Conservation (phyloP, 2,329 filamentous ascomycete species). For the Fusarium nematophilum region DNA sequence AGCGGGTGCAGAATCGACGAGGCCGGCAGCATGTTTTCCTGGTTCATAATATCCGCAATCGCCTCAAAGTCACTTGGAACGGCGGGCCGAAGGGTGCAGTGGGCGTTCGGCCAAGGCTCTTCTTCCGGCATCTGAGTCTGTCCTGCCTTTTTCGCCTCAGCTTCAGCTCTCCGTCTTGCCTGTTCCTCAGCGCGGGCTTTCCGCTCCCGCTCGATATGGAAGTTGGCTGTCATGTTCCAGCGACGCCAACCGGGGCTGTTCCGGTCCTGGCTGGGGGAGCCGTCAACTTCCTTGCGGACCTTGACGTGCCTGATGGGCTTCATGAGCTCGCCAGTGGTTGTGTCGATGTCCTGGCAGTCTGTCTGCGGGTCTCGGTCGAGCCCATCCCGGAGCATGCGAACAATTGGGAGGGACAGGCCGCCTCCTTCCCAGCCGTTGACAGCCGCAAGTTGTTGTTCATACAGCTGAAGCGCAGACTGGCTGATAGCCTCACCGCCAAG, state of each 20-base stretch:
- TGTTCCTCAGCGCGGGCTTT: too few relatives aligned
- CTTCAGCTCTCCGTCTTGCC: neutral
- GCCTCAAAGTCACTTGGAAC: slow-evolving; percentile 50
- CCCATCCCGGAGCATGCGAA: slow-evolving; percentile 2
- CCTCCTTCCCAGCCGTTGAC: slow-evolving; percentile 12
- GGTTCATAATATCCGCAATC: slow-evolving; percentile 59
- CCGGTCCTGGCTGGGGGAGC: slow-evolving; percentile 13
- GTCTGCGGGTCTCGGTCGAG: too few relatives aligned
- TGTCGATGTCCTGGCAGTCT: slow-evolving; percentile 50
- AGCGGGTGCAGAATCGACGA: slow-evolving; percentile 38
- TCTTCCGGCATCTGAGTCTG: slow-evolving; percentile 19
- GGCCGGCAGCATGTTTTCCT: slow-evolving; percentile 47
- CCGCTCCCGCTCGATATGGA: slow-evolving; percentile 42
- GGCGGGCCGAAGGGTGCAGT: slow-evolving; percentile 58
- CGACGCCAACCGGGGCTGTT: slow-evolving; percentile 43
- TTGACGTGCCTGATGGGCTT: slow-evolving; percentile 48
- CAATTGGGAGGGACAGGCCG: neutral
- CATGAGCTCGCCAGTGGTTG: slow-evolving; percentile 50
- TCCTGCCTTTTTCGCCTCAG: slow-evolving; percentile 13
- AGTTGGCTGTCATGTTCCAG: slow-evolving; percentile 42
- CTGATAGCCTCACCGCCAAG: neutral
- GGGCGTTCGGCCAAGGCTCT: slow-evolving; percentile 41
- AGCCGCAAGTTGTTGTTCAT: neutral
- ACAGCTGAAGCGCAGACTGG: neutral
- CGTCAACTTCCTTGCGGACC: slow-evolving; percentile 33